Conservation (phyloP, 2,329 filamentous ascomycete species). For the Massarina eburnea region DNA sequence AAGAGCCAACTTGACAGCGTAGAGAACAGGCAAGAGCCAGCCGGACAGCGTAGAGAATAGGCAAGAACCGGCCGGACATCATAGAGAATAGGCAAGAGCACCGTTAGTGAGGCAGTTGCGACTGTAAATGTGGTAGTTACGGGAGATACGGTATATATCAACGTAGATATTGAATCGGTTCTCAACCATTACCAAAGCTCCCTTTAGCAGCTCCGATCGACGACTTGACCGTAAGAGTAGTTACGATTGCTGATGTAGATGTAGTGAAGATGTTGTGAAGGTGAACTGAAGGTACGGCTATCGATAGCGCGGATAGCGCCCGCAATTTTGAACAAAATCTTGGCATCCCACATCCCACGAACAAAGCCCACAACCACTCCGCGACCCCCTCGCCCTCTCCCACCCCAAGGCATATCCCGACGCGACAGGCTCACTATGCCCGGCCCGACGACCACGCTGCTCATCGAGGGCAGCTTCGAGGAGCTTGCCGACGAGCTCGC, state of each 20-base stretch:
- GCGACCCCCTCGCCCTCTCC: constrained; percentile 8
- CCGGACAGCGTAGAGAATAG: too few species aligned
- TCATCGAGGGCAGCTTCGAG: constrained; percentile 89
- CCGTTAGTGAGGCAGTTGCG: too few species aligned
- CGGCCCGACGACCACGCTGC: constrained; percentile 62
- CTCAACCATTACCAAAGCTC: too few species aligned
- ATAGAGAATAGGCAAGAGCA: too few species aligned
- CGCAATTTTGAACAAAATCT: constrained; percentile 28
- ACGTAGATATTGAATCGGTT: too few species aligned
- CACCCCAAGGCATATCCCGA: constrained; percentile 23
- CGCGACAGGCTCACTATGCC: constrained; percentile 53
- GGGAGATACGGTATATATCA: too few species aligned
- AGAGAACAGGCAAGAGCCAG: too few species aligned
- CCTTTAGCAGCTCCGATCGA: too few species aligned
- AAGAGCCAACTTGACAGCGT: background rate
- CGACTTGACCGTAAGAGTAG: too few species aligned
- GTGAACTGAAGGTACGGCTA: constrained; percentile 4
- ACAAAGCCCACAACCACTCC: constrained; percentile 27
- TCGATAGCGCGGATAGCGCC: constrained; percentile 14
- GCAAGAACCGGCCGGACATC: too few species aligned
- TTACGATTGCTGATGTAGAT: too few species aligned
- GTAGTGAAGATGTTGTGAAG: background rate
- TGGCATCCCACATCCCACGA: constrained; percentile 35
- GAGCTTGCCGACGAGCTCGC: constrained; percentile 94
- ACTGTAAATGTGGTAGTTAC: too few species aligned